Conservation (phyloP, 192 early-diverging fungal genomes). For the Coemansia sp. region DNA sequence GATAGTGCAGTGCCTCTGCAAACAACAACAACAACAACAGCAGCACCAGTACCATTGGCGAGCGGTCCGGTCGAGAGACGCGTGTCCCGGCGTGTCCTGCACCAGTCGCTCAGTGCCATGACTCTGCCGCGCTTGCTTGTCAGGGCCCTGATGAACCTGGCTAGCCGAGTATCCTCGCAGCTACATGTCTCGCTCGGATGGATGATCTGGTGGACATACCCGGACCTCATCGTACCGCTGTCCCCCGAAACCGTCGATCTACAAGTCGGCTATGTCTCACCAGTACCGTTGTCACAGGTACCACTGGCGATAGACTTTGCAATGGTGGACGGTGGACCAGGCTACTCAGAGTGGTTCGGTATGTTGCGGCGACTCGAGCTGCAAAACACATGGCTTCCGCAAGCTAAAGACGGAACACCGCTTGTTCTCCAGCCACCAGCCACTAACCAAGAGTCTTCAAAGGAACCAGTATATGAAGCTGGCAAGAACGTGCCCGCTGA, state of each 20-base stretch:
- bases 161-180: conserved; percentile 13
- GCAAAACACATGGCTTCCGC: conserved; percentile 22
- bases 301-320: no score
- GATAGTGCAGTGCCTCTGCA: not conserved
- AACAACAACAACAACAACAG: not conserved
- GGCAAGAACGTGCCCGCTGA: no score
- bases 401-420: conserved; percentile 43
- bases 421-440: conserved; percentile 23
- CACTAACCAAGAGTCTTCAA: no score
- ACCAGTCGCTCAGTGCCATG: conserved; percentile 16
- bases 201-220: conserved; percentile 29
- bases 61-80: not conserved
- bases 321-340: no score
- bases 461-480: no score
- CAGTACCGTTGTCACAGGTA: conserved; percentile 1
- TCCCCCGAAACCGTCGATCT: conserved; percentile 25
- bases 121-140: conserved; percentile 25
- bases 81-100: conserved; percentile 25
- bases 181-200: conserved; percentile 15
- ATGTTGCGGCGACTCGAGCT: conserved; percentile 37
- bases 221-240: conserved; percentile 41
- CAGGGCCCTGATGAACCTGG: conserved; percentile 11
- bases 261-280: conserved; percentile 24
- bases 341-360: conserved; percentile 41
- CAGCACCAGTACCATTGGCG: not conserved